Base-by-base conservation (phyloP, 2,329 filamentous ascomycete species). In the Fusarium paranaense region DNA sequence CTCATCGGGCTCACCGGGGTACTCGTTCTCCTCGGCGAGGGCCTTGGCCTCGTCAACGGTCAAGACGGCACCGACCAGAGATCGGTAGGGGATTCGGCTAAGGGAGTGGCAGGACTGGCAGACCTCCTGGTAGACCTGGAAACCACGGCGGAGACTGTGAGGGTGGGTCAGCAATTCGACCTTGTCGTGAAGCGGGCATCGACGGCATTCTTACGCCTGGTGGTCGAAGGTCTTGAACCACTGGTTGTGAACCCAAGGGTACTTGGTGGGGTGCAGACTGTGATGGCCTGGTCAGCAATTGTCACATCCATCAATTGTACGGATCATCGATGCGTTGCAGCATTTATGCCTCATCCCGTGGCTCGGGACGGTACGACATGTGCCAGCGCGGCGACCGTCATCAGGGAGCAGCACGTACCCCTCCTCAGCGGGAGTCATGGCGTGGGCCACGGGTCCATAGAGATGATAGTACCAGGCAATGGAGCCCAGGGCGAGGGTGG, bases 111-210 rank as follows among this genome's bases (percentile, higher is more conserved):
- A 99, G 80, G 95, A 95, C 72, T 95, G 92, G 90, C 97, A 99
- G 82, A 99, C 97, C 88, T 99, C 97, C 79, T 93, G 95, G 90
- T 99, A 99, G 83, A 99, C 97, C 88, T 98, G 95, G 92, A 98
- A 99, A 87, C 97, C 97, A 88, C 97, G 95, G 85, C 97, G 97
- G 78, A 99, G 95, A 81, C 95, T 98, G 78, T 30, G 14, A 59
- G 47, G 20, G 45, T 56, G 71, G 57, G 65, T 77, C 61, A 79
- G 70, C 42, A 71, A 67, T 66, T 70, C 63, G 52, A 38, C 57
- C 65, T 45, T 16, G 61, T 57, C 45, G 37, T 64, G 57, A 50
- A 71, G 45, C n/a, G 56, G 52, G 37, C 38, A 45, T 60, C 61
- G 58, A 56, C 35, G 64, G 71, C 68, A 33, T 88, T 32, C 95